These are phyloP conservation scores for Globisporangium heterothallicum DNA, from an alignment of 352 stramenopile species.

Conservation along the genomic window DNA sequence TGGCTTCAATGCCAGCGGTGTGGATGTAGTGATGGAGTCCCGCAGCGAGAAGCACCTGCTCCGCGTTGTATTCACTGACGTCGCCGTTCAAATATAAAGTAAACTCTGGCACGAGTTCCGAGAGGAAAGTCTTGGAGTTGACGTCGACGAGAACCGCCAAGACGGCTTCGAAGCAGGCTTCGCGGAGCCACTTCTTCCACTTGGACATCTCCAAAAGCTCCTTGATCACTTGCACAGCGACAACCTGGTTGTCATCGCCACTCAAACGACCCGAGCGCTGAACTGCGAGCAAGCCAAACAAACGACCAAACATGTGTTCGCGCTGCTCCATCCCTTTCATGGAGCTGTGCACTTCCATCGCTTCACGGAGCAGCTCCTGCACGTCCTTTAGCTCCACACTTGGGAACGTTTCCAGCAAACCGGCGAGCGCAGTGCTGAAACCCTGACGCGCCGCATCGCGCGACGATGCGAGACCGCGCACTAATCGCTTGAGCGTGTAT, in stretches of 20 bases:
- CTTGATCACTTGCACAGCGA: slow-evolving; percentile 34
- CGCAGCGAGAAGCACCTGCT: slow-evolving; percentile 74
- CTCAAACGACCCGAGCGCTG: slow-evolving; percentile 63
- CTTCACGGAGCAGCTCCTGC: slow-evolving; percentile 50
- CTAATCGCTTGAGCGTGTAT: slow-evolving; percentile 89
- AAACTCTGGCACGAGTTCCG: slow-evolving; percentile 31
- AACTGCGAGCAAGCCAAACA: slow-evolving; percentile 85
- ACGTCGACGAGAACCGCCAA: slow-evolving; percentile 56
- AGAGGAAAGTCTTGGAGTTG: slow-evolving; percentile 39
- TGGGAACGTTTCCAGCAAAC: slow-evolving; percentile 55
- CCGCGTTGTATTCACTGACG: slow-evolving; percentile 51
- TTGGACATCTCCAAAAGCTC: slow-evolving; percentile 39
- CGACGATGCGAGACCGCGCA: slow-evolving; percentile 86
- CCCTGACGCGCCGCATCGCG: slow-evolving; percentile 86
- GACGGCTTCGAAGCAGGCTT: slow-evolving; percentile 68
- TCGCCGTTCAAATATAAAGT: slow-evolving; percentile 26
- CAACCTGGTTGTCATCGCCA: slow-evolving; percentile 25
- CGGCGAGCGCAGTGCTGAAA: slow-evolving; percentile 80
- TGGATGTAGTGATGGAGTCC: slow-evolving; percentile 71
- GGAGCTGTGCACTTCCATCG: slow-evolving; percentile 74
- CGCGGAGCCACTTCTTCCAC: slow-evolving; percentile 87
- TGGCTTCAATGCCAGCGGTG: slow-evolving; percentile 28
- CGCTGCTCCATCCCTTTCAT: slow-evolving; percentile 92
- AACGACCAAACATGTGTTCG: slow-evolving; percentile 88
- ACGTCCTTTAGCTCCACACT: slow-evolving; percentile 40